Evolutionary conservation across 2,329 filamentous ascomycete species (phyloP).

Genomic region (Parascedosporium putredinis): DNA sequence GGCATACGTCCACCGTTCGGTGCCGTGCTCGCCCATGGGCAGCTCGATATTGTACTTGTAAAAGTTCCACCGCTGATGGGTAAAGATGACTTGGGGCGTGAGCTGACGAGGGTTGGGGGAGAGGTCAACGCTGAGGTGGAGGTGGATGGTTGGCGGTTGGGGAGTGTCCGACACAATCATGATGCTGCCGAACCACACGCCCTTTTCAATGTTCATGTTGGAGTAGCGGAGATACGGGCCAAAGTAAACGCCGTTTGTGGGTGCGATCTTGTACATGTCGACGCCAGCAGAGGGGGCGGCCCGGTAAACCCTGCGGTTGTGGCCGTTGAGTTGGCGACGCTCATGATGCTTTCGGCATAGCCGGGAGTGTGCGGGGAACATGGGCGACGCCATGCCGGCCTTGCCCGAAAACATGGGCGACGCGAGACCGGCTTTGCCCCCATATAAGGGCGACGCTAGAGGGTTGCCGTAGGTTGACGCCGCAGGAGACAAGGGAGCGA

Average conservation of each 20-base stretch:
- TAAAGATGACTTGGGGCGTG: slow-evolving; percentile 69
- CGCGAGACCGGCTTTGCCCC: slow-evolving; percentile 40
- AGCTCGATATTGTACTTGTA: slow-evolving; percentile 90
- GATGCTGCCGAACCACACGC: slow-evolving; percentile 87
- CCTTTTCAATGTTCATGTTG: slow-evolving; percentile 92
- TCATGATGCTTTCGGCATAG: slow-evolving; percentile 79
- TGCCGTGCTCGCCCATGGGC: slow-evolving; percentile 73
- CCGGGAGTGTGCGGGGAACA: slow-evolving; percentile 74
- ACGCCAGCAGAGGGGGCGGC: slow-evolving; percentile 83
- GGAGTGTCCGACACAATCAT: slow-evolving; percentile 83
- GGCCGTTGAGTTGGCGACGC: slow-evolving; percentile 61
- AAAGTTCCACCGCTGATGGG: slow-evolving; percentile 90
- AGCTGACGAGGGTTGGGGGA: slow-evolving; percentile 88
- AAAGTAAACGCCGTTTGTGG: slow-evolving; percentile 96
- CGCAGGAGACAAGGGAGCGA: slow-evolving; percentile 72
- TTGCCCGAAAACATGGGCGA: slow-evolving; percentile 51
- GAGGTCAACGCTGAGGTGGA: slow-evolving; percentile 81
- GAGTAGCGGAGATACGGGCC: slow-evolving; percentile 91
- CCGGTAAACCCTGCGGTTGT: slow-evolving; percentile 77
- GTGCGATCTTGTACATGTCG: slow-evolving; percentile 85
- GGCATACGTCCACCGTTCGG: slow-evolving; percentile 91
- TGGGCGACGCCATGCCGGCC: slow-evolving; percentile 65
- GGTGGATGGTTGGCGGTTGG: slow-evolving; percentile 90
- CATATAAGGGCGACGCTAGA: slow-evolving; percentile 57
- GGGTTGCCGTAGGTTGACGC: slow-evolving; percentile 68